Conservation (phyloP, 106 monocot genomes). For the Posidonia australis region DNA sequence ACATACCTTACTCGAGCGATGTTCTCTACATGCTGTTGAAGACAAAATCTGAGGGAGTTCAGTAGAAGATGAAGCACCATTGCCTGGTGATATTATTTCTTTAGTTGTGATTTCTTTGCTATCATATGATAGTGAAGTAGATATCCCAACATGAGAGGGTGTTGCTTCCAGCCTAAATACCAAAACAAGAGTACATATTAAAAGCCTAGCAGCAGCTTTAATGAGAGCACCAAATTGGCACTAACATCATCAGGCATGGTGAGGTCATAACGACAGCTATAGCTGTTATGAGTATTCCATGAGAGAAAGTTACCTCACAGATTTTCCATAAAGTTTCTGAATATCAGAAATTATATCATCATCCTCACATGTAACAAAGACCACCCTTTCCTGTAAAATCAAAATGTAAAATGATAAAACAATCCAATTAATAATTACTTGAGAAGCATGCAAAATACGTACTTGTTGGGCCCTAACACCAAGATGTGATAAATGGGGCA, state of each 20-base stretch:
- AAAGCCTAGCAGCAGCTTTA: neutral
- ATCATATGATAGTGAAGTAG: conserved; percentile 17
- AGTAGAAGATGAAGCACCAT: conserved; percentile 15
- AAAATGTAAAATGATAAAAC: conserved; percentile 4
- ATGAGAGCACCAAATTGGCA: neutral
- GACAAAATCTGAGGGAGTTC: neutral
- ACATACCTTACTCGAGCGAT: conserved; percentile 25
- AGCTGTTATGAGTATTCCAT: too few species aligned
- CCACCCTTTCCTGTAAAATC: conserved; percentile 66
- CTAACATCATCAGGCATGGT: too few species aligned
- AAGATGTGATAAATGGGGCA: conserved; percentile 97
- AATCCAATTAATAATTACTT: neutral
- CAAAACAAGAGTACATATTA: neutral
- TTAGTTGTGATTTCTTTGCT: conserved; percentile 4
- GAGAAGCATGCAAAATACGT: conserved; percentile 13
- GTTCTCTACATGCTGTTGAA: neutral
- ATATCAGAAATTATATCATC: conserved; percentile 51
- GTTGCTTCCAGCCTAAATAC: conserved; percentile 68
- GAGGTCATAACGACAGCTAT: too few species aligned
- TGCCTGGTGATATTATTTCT: conserved; percentile 16
- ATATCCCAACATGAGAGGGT: conserved; percentile 44
- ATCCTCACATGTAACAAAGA: conserved; percentile 90
- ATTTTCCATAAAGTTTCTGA: conserved; percentile 49
- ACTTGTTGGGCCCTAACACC: conserved; percentile 97
- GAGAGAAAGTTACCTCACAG: conserved; percentile 46